Base-by-base conservation (phyloP, 2,329 filamentous ascomycete genomes). In the Tympanopsis confertula region DNA sequence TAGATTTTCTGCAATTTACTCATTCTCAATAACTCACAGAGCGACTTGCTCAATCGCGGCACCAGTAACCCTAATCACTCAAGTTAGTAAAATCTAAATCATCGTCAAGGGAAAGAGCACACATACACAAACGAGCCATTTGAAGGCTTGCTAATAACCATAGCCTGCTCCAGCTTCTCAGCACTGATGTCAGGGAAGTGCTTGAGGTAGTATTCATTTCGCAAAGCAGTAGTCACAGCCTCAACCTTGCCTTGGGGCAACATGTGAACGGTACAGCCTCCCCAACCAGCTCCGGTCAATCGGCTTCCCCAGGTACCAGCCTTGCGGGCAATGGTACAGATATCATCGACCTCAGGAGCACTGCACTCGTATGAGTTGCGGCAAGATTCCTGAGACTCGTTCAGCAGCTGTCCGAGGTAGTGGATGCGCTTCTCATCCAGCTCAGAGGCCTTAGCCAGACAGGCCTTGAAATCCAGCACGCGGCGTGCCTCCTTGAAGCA, bases 81-180 rank as follows among this genome's bases (percentile, higher is more conserved):
- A n/a, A n/a, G n/a, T 10, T n/a, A 10, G 24, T 28, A 28, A 28
- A 28, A 28, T 10, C 24, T 10, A 33, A 7, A 33, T 10, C 30
- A 13, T 7, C n/a, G 30, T 7, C 30, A 33, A 17, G 30, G 30
- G 30, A 18, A 33, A 7, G 22, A 26, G 22, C 22, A 26, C 7
- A 10, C 30, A 33, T 33, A 33, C 30, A 33, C 17, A 15, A 33
- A 33, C 7, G 30, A 33, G 12, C 30, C 30, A 15, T 33, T 33
- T 7, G 30, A 33, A 10, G 30, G 30, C 30, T 33, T 33, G 15
- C 30, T 33, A 18, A 33, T 33, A 33, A 33, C 30, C 30, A 33
- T 33, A 7, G 30, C 30, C 15, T 33, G 30, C 17, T 10, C 30
- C 30, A 33, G 30, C 30, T 33, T 33, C 30, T 33, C 30, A 7